Evolutionary conservation across 139 green algal species (phyloP).

Genomic region (Micractinium conductrix): DNA sequence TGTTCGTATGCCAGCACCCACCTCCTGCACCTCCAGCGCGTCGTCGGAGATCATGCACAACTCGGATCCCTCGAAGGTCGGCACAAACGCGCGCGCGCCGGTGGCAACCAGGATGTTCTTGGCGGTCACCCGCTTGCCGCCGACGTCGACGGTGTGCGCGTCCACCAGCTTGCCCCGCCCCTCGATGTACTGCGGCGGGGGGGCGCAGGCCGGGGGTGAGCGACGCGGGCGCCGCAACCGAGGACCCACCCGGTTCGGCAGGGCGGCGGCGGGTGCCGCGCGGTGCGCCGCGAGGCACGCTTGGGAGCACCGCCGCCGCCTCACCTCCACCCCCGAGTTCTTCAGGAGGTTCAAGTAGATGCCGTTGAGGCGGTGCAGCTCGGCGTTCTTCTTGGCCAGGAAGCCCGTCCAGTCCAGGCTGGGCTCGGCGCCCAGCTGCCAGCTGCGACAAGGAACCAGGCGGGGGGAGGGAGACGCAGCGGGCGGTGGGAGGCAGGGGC

Average conservation of each 20-base stretch:
- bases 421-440: constrained; percentile 37
- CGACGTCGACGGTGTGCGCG: constrained; percentile 82
- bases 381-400: constrained; percentile 73
- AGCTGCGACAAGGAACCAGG: neutral
- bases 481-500: neutral
- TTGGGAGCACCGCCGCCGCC: neutral
- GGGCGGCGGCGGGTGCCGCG: too few species aligned
- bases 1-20: constrained; percentile 64
- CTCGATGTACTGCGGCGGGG: constrained; percentile 62
- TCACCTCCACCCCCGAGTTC: constrained; percentile 62
- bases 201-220: too few species aligned
- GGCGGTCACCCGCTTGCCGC: constrained; percentile 47
- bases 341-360: constrained; percentile 91
- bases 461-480: neutral
- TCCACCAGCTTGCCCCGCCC: constrained; percentile 85
- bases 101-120: constrained; percentile 94
- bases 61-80: constrained; percentile 89
- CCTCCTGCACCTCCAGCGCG: constrained; percentile 80
- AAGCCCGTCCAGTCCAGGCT: constrained; percentile 32
- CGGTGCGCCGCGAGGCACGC: too few species aligned
- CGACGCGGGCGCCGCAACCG: too few species aligned
- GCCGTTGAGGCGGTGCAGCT: constrained; percentile 92
- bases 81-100: constrained; percentile 74
- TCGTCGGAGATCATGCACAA: constrained; percentile 92
- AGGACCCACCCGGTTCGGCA: too few species aligned